Conservation (phyloP, 2,329 filamentous ascomycete species). For the Pseudogymnoascus sp. region DNA sequence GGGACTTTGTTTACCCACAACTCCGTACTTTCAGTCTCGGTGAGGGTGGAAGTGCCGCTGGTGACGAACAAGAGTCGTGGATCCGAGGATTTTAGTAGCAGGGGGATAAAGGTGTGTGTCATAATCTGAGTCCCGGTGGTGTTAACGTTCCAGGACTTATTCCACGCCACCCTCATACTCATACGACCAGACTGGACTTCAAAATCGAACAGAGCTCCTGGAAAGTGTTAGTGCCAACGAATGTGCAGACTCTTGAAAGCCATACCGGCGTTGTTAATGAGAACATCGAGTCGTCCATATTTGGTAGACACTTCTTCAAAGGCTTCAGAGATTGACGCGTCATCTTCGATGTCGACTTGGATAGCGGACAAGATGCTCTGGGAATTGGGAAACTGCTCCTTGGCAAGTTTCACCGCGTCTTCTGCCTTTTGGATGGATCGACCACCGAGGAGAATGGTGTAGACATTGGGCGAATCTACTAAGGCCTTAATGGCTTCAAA, state of each 20-base stretch:
- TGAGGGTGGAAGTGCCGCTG: conserved; percentile 32
- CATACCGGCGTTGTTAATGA: conserved; percentile 29
- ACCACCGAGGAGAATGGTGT: conserved; percentile 35
- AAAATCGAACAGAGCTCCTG: conserved; percentile 25
- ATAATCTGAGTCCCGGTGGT: conserved; percentile 32
- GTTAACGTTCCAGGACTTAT: conserved; percentile 36
- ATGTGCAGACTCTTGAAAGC: background rate
- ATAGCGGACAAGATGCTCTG: conserved; percentile 19
- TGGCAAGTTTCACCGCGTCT: conserved; percentile 29
- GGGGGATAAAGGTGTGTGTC: conserved; percentile 30
- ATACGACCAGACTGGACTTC: conserved; percentile 23
- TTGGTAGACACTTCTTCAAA: conserved; percentile 23
- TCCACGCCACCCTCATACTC: conserved; percentile 32
- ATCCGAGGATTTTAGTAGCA: conserved; percentile 35
- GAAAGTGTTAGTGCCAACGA: background rate
- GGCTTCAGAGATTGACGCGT: conserved; percentile 26
- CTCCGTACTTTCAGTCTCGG: conserved; percentile 21
- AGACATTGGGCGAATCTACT: conserved; percentile 12
- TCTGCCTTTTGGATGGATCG: conserved; percentile 34
- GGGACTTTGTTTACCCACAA: conserved; percentile 18
- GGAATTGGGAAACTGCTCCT: conserved; percentile 27
- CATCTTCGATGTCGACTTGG: conserved; percentile 28
- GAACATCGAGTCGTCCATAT: conserved; percentile 26
- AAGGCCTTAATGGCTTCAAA: conserved; percentile 28
- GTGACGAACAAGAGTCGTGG: conserved; percentile 41